A percentile compares a stretch with the other conserved stretches of the same genome.
Conservation (phyloP, 1,284 basidiomycete species). For the Irpex sp. region DNA sequence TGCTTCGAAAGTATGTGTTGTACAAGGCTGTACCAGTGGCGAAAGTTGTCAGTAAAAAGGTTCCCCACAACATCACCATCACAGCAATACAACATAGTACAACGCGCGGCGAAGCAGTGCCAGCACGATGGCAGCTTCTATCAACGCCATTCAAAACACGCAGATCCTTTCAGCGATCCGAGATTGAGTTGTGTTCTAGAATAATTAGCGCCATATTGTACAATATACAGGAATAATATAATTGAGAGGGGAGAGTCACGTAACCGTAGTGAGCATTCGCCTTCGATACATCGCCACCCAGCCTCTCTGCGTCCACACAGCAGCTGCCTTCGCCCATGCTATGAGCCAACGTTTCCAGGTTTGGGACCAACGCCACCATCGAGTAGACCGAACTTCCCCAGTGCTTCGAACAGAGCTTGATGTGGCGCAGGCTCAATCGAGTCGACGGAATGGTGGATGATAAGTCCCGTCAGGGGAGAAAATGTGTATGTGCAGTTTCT, state of each 20-base stretch:
- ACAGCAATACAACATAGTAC: not conserved
- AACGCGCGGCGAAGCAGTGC: not conserved
- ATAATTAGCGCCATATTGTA: not conserved
- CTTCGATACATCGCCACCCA: not conserved
- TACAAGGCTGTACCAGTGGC: not conserved
- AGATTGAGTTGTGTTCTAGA: not conserved
- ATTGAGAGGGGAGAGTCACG: not conserved
- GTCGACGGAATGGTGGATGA: constrained; percentile 57
- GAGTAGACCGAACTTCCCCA: constrained; percentile 30
- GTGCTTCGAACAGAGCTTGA: constrained; percentile 58
- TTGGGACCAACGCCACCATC: constrained; percentile 8
- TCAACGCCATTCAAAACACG: not conserved
- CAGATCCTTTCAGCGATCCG: not conserved
- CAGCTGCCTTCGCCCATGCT: not conserved
- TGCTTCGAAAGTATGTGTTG: not conserved
- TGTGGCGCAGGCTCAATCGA: constrained; percentile 72
- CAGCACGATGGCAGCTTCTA: not conserved
- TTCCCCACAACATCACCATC: not conserved
- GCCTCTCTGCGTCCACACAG: not conserved
- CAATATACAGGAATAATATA: not conserved
- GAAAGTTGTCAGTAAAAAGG: not conserved
- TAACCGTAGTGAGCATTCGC: not conserved
- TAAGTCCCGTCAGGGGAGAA: constrained; percentile 57
- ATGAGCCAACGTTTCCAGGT: not conserved
- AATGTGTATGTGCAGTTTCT: constrained; percentile 74